Conservation (phyloP, 2,329 filamentous ascomycete species). For the Penicillium aurantiogriseum region DNA sequence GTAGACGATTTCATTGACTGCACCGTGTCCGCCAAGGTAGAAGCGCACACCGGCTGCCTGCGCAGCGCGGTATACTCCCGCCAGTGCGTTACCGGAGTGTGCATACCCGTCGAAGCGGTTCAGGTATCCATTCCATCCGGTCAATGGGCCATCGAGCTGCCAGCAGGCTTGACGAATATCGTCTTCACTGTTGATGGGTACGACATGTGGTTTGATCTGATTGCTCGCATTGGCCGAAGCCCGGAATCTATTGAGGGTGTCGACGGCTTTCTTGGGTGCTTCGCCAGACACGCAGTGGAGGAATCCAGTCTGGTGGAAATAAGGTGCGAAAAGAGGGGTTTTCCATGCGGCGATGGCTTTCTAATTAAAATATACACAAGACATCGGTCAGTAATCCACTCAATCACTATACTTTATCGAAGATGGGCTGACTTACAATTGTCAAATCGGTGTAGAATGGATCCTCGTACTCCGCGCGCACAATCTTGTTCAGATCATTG, state of each 20-base stretch:
- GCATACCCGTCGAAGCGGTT: conserved; percentile 59
- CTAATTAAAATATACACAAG: conserved; percentile 19
- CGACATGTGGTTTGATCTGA: conserved; percentile 43
- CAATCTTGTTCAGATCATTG: conserved; percentile 62
- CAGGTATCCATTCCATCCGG: conserved; percentile 59
- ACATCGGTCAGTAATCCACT: background rate
- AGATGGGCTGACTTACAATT: conserved; percentile 39
- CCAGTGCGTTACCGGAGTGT: conserved; percentile 54
- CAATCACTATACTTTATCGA: background rate
- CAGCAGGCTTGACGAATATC: conserved; percentile 48
- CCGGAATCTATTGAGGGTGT: conserved; percentile 46
- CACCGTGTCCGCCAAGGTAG: conserved; percentile 43
- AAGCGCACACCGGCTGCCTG: conserved; percentile 45
- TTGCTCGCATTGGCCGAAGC: conserved; percentile 37
- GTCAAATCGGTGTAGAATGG: conserved; percentile 56
- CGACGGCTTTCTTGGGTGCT: conserved; percentile 50
- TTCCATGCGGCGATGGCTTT: conserved; percentile 56
- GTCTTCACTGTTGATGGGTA: conserved; percentile 34
- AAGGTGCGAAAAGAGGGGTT: conserved; percentile 53
- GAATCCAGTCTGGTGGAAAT: conserved; percentile 54
- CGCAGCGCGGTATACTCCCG: conserved; percentile 47
- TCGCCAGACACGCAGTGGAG: conserved; percentile 51
- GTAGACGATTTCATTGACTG: conserved; percentile 45
- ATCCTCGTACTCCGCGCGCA: conserved; percentile 60
- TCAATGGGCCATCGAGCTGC: conserved; percentile 51